Evolutionary conservation across 768 basidiomycete genomes (phyloP).

Genomic region (Nidula microcarpa): DNA sequence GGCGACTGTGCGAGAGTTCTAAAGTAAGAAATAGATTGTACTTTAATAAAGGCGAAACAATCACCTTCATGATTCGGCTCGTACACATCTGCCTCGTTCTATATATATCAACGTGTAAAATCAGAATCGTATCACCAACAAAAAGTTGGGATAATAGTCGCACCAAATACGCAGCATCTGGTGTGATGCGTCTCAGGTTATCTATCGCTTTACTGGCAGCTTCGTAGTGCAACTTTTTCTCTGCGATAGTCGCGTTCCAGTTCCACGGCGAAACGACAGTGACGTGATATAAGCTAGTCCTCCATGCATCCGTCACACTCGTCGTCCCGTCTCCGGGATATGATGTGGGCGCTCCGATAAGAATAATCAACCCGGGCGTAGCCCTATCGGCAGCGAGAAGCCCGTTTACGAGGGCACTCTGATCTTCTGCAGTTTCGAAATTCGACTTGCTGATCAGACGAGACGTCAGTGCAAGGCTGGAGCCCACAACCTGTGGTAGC

Average conservation of each 20-base stretch:
- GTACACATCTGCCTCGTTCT: constrained; percentile 50
- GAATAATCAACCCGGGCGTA: constrained; percentile 37
- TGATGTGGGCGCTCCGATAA: constrained; percentile 35
- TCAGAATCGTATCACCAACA: not conserved
- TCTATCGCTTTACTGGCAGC: constrained; percentile 33
- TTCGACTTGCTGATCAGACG: constrained; percentile 37
- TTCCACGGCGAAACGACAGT: constrained; percentile 41
- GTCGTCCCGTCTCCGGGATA: constrained; percentile 29
- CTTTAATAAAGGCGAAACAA: not conserved
- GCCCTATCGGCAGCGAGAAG: constrained; percentile 29
- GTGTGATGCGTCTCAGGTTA: constrained; percentile 36
- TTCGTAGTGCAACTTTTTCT: constrained; percentile 28
- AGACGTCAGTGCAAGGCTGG: constrained; percentile 37
- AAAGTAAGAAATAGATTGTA: not conserved
- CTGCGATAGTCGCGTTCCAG: constrained; percentile 37
- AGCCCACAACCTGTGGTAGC: constrained; percentile 29
- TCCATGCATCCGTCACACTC: constrained; percentile 43
- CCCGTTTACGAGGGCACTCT: constrained; percentile 28
- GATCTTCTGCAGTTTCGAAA: constrained; percentile 26
- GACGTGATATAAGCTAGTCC: constrained; percentile 41
- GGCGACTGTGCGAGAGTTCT: constrained; percentile 15
- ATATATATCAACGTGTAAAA: not conserved
- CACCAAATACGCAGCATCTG: constrained; percentile 42
- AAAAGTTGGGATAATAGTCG: constrained; percentile 9
- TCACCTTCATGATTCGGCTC: constrained; percentile 41